phyloP scores from a whole-genome alignment of 176 grass and related monocot species.

The Carex myosuroides region DNA sequence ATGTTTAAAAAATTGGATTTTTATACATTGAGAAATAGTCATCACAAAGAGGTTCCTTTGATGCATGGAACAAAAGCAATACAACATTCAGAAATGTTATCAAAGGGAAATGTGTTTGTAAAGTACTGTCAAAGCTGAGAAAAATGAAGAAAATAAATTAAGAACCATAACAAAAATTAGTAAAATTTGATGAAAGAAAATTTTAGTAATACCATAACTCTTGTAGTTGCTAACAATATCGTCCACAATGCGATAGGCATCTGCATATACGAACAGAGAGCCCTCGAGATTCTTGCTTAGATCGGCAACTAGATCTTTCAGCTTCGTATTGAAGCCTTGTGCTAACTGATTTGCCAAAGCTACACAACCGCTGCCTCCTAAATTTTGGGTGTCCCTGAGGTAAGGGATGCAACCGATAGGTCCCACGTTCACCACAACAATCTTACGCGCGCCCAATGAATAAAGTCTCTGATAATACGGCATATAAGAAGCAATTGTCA shows the following conservation, averaged over 20 bases:
- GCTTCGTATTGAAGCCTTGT: slow-evolving; percentile 51
- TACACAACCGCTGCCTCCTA: slow-evolving; percentile 32
- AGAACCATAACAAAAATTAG: neutral
- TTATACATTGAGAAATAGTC: neutral
- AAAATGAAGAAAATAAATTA: neutral
- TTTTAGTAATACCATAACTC: slow-evolving; percentile 35
- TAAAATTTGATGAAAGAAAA: neutral
- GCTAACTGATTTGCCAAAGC: slow-evolving; percentile 56
- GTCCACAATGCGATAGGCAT: slow-evolving; percentile 58
- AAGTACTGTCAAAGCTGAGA: neutral
- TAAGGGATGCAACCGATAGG: slow-evolving; percentile 86
- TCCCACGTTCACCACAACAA: slow-evolving; percentile 68
- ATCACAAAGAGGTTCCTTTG: neutral
- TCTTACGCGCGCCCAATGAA: slow-evolving; percentile 61
- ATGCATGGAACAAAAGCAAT: neutral
- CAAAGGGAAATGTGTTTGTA: neutral
- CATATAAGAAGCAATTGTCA: neutral
- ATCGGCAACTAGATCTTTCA: slow-evolving; percentile 40
- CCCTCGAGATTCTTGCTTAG: slow-evolving; percentile 41
- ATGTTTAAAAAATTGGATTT: neutral
- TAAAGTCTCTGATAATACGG: slow-evolving; percentile 52
- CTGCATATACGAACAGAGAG: slow-evolving; percentile 60
- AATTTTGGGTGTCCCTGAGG: slow-evolving; percentile 50
- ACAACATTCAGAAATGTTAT: neutral
- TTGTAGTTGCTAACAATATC: slow-evolving; percentile 59